These are phyloP conservation scores for Rugonectria rugulosa DNA, from an alignment of 2,329 filamentous ascomycete genomes.

Conservation along the genomic window DNA sequence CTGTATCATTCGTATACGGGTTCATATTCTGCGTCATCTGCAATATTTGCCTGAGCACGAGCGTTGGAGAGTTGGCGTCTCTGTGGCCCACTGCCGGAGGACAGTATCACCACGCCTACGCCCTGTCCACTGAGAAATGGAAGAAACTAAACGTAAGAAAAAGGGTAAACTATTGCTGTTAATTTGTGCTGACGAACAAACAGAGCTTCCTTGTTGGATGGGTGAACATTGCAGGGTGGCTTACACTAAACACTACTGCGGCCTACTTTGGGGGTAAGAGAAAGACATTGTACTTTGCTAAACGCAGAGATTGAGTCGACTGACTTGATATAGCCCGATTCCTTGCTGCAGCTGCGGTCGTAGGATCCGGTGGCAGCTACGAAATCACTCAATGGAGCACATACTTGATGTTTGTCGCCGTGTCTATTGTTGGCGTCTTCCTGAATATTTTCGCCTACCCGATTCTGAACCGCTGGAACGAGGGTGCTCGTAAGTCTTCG, in stretches of 20 bases:
- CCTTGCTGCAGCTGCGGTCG: slow-evolving; percentile 50
- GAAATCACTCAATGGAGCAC: slow-evolving; percentile 49
- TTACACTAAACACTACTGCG: slow-evolving; percentile 52
- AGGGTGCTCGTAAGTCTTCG: slow-evolving; percentile 47
- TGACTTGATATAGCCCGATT: slow-evolving; percentile 48
- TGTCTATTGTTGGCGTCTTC: slow-evolving; percentile 32
- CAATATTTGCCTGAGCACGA: slow-evolving; percentile 29
- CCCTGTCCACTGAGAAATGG: slow-evolving; percentile 50
- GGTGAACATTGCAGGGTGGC: slow-evolving; percentile 55
- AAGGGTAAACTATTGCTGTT: too few relatives aligned
- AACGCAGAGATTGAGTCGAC: slow-evolving; percentile 3
- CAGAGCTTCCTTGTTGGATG: slow-evolving; percentile 54
- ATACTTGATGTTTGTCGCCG: slow-evolving; percentile 51
- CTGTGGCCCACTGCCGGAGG: slow-evolving; percentile 32
- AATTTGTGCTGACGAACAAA: background rate
- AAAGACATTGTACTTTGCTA: background rate
- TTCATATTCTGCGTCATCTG: slow-evolving; percentile 45
- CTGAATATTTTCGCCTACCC: slow-evolving; percentile 53
- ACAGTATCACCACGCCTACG: slow-evolving; percentile 54
- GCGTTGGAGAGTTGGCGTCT: slow-evolving; percentile 31
- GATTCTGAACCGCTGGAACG: slow-evolving; percentile 51
- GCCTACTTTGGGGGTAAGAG: slow-evolving; percentile 51
- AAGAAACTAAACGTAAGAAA: slow-evolving; percentile 45
- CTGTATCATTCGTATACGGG: slow-evolving; percentile 50
- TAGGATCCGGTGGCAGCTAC: slow-evolving; percentile 49